Evolutionary conservation across 495 filamentous ascomycete genomes (phyloP).

Genomic region (Viridothelium virens): DNA sequence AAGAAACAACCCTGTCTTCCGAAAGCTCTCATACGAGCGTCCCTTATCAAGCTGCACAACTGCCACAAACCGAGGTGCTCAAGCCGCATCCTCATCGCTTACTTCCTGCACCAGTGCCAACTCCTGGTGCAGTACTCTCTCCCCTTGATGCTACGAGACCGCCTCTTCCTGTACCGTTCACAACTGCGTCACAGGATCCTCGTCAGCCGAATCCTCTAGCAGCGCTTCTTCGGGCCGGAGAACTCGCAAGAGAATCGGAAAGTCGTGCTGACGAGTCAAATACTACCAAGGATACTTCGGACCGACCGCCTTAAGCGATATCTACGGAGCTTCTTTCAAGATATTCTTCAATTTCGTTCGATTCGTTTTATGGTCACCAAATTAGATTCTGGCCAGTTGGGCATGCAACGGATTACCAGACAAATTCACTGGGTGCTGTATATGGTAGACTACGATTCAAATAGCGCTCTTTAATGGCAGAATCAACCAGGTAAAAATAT

Average conservation of each 20-base stretch:
- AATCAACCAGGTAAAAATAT: conserved; percentile 20
- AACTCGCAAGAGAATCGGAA: conserved; percentile 24
- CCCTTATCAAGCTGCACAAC: conserved; percentile 13
- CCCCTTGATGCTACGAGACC: conserved; percentile 20
- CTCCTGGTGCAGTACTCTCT: conserved; percentile 15
- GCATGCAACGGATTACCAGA: background rate
- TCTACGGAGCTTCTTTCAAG: background rate
- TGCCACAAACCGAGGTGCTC: conserved; percentile 15
- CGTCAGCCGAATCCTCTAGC: conserved; percentile 19
- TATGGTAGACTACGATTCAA: background rate
- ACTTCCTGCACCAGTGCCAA: conserved; percentile 26
- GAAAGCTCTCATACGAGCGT: conserved; percentile 13
- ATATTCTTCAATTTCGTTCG: background rate
- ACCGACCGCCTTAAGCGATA: background rate
- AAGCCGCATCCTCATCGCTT: conserved; percentile 21
- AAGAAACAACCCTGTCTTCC: conserved; percentile 30
- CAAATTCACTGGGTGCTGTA: background rate
- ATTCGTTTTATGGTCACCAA: background rate
- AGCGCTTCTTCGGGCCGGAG: conserved; percentile 23
- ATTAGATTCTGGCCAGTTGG: background rate
- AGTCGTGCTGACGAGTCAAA: conserved; percentile 1
- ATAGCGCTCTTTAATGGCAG: conserved; percentile 10
- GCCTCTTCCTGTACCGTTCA: conserved; percentile 5
- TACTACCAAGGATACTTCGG: background rate
- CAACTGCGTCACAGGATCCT: conserved; percentile 13